Evolutionary conservation across 164 flowering plant species (phyloP).

Genomic region (Warburgia ugandensis): DNA sequence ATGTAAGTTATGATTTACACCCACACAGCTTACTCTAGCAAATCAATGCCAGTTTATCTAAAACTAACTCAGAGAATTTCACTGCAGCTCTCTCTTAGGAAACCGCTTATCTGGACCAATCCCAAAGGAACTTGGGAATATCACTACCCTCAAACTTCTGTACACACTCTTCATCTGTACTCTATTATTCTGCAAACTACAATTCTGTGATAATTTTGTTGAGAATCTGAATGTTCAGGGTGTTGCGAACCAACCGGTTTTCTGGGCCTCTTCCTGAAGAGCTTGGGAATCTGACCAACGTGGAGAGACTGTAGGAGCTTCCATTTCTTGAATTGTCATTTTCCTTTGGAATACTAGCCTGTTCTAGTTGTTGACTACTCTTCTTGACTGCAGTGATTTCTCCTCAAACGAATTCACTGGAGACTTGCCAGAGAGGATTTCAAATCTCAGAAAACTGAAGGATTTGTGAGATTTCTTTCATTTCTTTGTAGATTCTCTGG

Average conservation of each 20-base stretch:
- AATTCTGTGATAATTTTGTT: background rate
- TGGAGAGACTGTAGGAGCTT: constrained; percentile 21
- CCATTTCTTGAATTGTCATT: background rate
- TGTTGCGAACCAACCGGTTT: constrained; percentile 25
- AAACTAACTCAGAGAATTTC: background rate
- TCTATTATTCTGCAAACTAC: background rate
- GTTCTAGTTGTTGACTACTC: too few species aligned
- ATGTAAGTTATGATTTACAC: constrained; percentile 36
- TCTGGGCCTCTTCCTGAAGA: constrained; percentile 28
- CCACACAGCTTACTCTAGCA: background rate
- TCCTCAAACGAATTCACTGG: constrained; percentile 22
- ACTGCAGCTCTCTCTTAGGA: constrained; percentile 49
- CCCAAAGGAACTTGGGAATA: constrained; percentile 19
- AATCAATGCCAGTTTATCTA: background rate
- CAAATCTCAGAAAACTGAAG: constrained; percentile 12
- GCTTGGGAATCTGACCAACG: constrained; percentile 26
- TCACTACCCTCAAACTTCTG: constrained; percentile 40
- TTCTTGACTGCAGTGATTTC: constrained; percentile 18
- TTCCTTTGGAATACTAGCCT: background rate
- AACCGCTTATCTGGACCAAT: constrained; percentile 22
- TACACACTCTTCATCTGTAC: constrained; percentile 10
- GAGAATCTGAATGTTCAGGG: constrained; percentile 14
- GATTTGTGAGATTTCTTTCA: constrained; percentile 13
- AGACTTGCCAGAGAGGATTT: constrained; percentile 14
- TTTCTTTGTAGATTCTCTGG: too few species aligned